Conservation (phyloP, 1,284 basidiomycete genomes). For the Apiotrichum sp. region DNA sequence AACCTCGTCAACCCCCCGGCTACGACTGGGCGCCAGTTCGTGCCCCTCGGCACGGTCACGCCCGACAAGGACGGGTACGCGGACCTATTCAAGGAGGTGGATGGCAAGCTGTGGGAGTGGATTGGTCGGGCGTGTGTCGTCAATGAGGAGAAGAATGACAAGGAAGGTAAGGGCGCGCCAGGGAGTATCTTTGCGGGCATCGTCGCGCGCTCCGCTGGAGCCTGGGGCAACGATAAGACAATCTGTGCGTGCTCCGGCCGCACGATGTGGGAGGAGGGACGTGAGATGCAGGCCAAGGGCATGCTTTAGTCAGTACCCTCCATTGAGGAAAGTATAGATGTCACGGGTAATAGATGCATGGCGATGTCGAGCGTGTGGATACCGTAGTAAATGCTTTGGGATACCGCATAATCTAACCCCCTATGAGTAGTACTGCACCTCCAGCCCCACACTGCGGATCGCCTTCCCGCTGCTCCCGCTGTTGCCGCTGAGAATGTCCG, state of each 20-base stretch:
- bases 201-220: slow-evolving; percentile 45
- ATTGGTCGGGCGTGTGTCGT: slow-evolving; percentile 47
- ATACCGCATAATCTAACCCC: not conserved
- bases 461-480: slow-evolving; percentile 61
- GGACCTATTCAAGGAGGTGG: slow-evolving; percentile 46
- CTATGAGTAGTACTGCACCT: slow-evolving; percentile 74
- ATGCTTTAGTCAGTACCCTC: not conserved
- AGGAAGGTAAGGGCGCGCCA: not conserved
- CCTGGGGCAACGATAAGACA: slow-evolving; percentile 49
- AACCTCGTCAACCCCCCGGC: slow-evolving; percentile 44
- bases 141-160: slow-evolving; percentile 2
- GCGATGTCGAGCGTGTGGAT: too few relatives aligned
- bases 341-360: too few relatives aligned
- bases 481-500: slow-evolving; percentile 69
- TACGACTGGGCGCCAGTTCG: slow-evolving; percentile 37
- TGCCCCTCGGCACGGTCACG: slow-evolving; percentile 33
- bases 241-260: slow-evolving; percentile 47
- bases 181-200: slow-evolving; percentile 44
- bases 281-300: slow-evolving; percentile 43
- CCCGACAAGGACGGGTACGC: slow-evolving; percentile 47
- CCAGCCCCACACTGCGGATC: slow-evolving; percentile 78
- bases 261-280: slow-evolving; percentile 49
- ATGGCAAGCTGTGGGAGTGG: slow-evolving; percentile 47
- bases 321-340: too few relatives aligned
- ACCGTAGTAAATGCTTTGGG: not conserved